Percentiles rank a stretch among this genome's conserved stretches.
phyloP scores from a whole-genome alignment of 768 basidiomycete genomes.

The Hygrocybe coccinea region DNA sequence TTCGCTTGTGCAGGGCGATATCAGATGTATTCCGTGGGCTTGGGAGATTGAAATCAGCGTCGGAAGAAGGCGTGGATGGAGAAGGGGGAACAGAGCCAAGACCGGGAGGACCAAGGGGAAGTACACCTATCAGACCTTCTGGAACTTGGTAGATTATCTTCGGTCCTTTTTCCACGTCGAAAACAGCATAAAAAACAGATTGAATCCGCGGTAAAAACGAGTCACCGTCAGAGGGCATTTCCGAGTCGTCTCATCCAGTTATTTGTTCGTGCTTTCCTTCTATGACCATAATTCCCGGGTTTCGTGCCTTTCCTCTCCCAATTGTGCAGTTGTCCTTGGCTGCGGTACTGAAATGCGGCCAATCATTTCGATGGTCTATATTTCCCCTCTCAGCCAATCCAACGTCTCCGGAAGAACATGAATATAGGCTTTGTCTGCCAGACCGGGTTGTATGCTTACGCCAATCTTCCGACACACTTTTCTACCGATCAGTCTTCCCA shows the following conservation, averaged over 20 bases:
- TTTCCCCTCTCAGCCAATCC: constrained; percentile 35
- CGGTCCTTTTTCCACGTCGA: constrained; percentile 80
- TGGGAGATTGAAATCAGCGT: constrained; percentile 19
- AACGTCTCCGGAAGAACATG: constrained; percentile 35
- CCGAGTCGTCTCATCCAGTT: no score
- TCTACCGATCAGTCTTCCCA: constrained; percentile 70
- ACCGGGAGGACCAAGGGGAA: constrained; percentile 27
- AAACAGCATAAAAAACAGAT: constrained; percentile 91
- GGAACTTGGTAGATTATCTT: constrained; percentile 93
- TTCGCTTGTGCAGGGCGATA: constrained; percentile 42
- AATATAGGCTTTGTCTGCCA: constrained; percentile 74
- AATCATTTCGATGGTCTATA: constrained; percentile 79
- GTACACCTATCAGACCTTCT: constrained; percentile 72
- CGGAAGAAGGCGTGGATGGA: constrained; percentile 37
- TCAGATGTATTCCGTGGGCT: constrained; percentile 46
- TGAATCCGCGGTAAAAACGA: constrained; percentile 77
- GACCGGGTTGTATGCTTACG: constrained; percentile 83
- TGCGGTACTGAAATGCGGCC: constrained; percentile 76
- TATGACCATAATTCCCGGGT: not conserved
- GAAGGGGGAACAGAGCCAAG: constrained; percentile 27
- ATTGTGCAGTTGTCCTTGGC: constrained; percentile 70
- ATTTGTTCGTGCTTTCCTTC: no score
- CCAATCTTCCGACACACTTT: constrained; percentile 61
- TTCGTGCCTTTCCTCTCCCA: constrained; percentile 51
- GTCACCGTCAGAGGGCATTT: constrained; percentile 49